Evolutionary conservation across 169 alveolate genomes (phyloP).

Genomic region (Cryptosporidium sp.): DNA sequence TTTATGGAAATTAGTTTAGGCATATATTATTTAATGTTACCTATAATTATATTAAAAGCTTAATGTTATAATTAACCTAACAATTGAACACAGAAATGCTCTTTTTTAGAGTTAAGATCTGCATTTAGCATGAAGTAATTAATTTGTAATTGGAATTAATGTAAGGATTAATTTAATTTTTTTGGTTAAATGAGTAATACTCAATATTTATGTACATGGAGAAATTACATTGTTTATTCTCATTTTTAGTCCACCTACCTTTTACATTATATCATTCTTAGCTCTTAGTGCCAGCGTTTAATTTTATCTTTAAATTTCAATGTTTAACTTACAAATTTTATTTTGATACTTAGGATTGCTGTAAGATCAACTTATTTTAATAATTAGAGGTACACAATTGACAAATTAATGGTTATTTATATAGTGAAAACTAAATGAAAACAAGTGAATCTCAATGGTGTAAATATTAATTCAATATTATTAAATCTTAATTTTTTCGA

Average conservation of each 20-base stretch:
- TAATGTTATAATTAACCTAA: constrained; percentile 22
- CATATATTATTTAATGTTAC: background rate
- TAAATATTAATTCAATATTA: background rate
- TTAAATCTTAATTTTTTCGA: background rate
- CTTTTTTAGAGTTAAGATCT: constrained; percentile 7
- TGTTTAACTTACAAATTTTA: background rate
- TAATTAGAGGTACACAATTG: too few relatives aligned
- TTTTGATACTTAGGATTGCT: background rate
- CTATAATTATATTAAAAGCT: constrained; percentile 11
- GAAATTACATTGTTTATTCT: background rate
- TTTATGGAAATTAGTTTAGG: background rate
- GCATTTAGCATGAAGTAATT: constrained; percentile 10
- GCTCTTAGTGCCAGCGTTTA: background rate
- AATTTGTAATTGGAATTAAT: constrained; percentile 13
- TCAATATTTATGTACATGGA: background rate
- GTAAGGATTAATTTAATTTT: constrained; percentile 6
- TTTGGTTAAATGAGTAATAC: background rate
- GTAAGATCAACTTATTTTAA: background rate
- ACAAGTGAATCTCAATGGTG: background rate
- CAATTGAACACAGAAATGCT: constrained; percentile 13
- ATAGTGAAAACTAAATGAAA: background rate
- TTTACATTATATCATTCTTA: constrained; percentile 2
- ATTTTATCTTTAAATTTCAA: background rate
- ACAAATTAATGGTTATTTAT: background rate
- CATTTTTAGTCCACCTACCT: background rate